Evolutionary conservation across 2,329 filamentous ascomycete genomes (phyloP), one percentile per base, ranked within the genome.

Genomic region (Neofusicoccum cordaticola): DNA sequence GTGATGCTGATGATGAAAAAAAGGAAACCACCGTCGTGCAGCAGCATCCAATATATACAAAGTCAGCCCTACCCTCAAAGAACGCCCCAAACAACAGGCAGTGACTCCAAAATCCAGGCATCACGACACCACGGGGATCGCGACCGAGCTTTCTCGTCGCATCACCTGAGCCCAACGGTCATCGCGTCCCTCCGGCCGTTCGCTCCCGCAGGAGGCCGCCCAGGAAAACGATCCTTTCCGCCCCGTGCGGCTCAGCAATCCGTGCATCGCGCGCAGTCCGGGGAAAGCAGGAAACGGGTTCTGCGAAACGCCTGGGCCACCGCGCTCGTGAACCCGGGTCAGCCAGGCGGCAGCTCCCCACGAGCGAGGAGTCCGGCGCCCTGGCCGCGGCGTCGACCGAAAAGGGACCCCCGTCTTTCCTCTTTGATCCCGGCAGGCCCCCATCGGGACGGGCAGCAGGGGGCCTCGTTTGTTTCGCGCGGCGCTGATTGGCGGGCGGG

Each of bases 31-130:
- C 61, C 61, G 22, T 48, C 50, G 50, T 35, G 61, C 61, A 58
- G 53, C 39, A 56, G 50, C 27, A n/a, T n/a, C 13, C 17, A 56
- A n/a, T 52, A 63, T 63, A 63, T 63, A 63, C 39, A 34, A 19
- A 13, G 8, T 15, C 51, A 45, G 41, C 53, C 53, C 53, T 58
- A 42, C 41, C 39, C 17, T 34, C 19, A 3, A 11, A 39, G 22
- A 22, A 22, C 22, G 27, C 35, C n/a, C 11, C 19, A 13, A 34
- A 5, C 19, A 13, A 15, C 17, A 56, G n/a, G 13, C 17, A 17
- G 27, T 58, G 53, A 58, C 53, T 58, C 39, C 39, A 37, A 56
- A 15, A 35, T 15, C 52, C 45, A 48, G 17, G 39, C 39, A 58
- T 58, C 53, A 58, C 53, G 53, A 58, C 53, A 58, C 39, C 53